Evolutionary conservation across 257 asterid species (phyloP), one percentile per base, ranked within the genome.

Genomic region (Gentiana dahurica): DNA sequence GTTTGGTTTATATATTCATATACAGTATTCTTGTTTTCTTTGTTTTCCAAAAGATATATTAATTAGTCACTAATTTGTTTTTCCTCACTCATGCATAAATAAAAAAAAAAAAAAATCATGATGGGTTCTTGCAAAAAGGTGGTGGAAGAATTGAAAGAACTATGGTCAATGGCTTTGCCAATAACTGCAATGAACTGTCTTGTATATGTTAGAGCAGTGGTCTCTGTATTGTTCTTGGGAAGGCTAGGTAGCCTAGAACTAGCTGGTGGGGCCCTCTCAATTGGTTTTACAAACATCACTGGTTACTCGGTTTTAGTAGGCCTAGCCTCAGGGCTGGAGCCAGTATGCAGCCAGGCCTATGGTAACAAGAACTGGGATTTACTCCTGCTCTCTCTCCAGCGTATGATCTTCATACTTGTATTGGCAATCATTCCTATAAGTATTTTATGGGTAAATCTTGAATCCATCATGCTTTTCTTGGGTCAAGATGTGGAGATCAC

Each of bases 181-280:
- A 84, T 82, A 49, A 78, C 96, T 2, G 78, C 89, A 50, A 87
- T 87, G 96, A 87, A 87, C 69, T 80, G 75, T 49, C 72, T 87
- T 4, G 96, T 87, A 8, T 87, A 79, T 62, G 73, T 82, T 0
- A 58, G 96, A 38, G 92, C 91, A 1, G 85, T 82, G 43, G 94
- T 87, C n/a, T 87, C 96, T 3, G 96, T 87, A 36, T 47, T 84
- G 50, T 87, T 87, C 69, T 54, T 87, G 57, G 96, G 92, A 7
- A 66, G 94, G 62, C 82, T 87, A 3, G 96, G 96, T 1, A 87
- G 89, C 69, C 52, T 87, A 33, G 94, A 87, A 68, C 76, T 87
- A 41, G 96, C 96, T 65, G 94, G 96, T 34, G 96, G 96, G 5
- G 87, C 89, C 24, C 87, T 87, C 35, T 82, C 96, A 12, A 84